Evolutionary conservation across 352 stramenopile species (phyloP).

Genomic region (Phytophthora aleatoria): DNA sequence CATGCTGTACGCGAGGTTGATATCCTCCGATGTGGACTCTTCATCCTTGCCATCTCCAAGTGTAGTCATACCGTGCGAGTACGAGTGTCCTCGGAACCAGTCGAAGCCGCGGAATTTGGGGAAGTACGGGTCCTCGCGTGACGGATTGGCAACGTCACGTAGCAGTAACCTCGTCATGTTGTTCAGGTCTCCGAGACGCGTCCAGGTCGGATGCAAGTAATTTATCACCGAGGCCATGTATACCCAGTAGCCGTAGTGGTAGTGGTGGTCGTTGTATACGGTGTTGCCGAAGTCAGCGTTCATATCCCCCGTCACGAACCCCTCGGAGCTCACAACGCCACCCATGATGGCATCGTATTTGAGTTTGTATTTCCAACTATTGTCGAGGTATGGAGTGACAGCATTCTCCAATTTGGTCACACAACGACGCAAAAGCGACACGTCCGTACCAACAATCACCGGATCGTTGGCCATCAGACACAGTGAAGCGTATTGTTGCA

Average conservation of each 20-base stretch:
- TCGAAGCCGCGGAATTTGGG: conserved; percentile 72
- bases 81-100: conserved; percentile 75
- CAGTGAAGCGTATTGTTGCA: conserved; percentile 75
- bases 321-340: conserved; percentile 68
- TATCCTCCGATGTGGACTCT: conserved; percentile 69
- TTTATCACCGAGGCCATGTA: conserved; percentile 69
- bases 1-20: conserved; percentile 70
- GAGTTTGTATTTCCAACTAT: conserved; percentile 67
- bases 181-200: conserved; percentile 55
- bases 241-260: conserved; percentile 81
- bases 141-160: conserved; percentile 60
- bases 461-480: conserved; percentile 79
- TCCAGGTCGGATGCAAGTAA: conserved; percentile 71
- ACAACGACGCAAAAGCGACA: conserved; percentile 61
- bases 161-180: conserved; percentile 49
- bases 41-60: conserved; percentile 70
- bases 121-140: conserved; percentile 56
- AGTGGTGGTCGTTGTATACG: conserved; percentile 83
- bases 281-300: conserved; percentile 78
- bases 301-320: conserved; percentile 54
- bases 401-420: conserved; percentile 66
- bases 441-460: conserved; percentile 57
- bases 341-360: conserved; percentile 65
- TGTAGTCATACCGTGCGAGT: conserved; percentile 68
- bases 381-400: conserved; percentile 62